Evolutionary conservation across 441 rosid genomes (phyloP).

Genomic region (Sinapis alba): DNA sequence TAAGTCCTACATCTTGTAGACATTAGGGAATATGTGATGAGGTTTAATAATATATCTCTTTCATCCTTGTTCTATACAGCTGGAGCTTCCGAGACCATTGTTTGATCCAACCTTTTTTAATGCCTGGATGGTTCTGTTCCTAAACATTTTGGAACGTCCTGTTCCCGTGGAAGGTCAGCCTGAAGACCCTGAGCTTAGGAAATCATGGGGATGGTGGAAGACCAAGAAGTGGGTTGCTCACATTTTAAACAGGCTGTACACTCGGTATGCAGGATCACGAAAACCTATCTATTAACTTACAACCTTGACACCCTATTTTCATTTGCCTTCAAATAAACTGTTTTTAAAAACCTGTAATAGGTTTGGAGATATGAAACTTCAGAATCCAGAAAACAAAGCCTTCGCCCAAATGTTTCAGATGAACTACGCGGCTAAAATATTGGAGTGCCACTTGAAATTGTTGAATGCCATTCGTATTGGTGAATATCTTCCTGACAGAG

Average conservation of each 20-base stretch:
- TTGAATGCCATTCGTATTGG: constrained; percentile 79
- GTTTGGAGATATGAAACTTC: constrained; percentile 97
- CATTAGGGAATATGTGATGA: background rate
- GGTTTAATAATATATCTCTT: constrained; percentile 5
- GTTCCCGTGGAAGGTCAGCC: constrained; percentile 93
- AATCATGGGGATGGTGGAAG: constrained; percentile 99
- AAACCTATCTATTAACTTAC: constrained; percentile 1
- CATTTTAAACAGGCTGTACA: constrained; percentile 90
- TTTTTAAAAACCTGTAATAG: constrained; percentile 40
- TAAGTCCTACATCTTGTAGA: constrained; percentile 47
- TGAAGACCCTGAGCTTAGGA: constrained; percentile 83
- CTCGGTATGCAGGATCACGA: constrained; percentile 53
- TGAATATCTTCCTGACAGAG: constrained; percentile 96
- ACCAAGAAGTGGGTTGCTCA: constrained; percentile 99
- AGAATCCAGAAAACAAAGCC: constrained; percentile 84
- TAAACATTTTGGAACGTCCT: constrained; percentile 88
- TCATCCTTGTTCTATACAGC: constrained; percentile 49
- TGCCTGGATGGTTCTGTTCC: constrained; percentile 96
- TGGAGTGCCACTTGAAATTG: constrained; percentile 91
- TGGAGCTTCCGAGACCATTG: constrained; percentile 96
- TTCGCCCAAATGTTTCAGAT: constrained; percentile 95
- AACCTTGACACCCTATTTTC: background rate
- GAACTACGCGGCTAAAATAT: constrained; percentile 87
- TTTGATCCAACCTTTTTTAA: constrained; percentile 81
- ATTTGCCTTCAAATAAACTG: constrained; percentile 1